These are phyloP conservation scores for Larix kaempferi DNA, from an alignment of 75 land plant species.

Conservation along the genomic window DNA sequence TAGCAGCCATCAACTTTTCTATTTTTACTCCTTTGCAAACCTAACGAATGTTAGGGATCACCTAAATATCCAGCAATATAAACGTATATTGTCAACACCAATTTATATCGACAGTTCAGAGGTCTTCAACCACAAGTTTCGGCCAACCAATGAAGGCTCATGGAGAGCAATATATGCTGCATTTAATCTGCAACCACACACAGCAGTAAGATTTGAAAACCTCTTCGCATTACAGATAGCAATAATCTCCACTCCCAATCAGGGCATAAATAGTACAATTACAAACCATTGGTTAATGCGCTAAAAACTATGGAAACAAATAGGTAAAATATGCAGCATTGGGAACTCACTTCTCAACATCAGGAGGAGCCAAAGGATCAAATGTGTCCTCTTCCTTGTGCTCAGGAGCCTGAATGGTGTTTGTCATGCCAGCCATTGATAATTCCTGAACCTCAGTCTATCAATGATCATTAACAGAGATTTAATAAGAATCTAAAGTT, in stretches of 20 bases:
- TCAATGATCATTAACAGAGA: neutral
- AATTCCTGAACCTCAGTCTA: slow-evolving; percentile 32
- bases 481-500: neutral
- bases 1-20: no score
- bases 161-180: slow-evolving; percentile 35
- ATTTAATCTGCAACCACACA: slow-evolving; percentile 26
- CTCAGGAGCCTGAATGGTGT: slow-evolving; percentile 30
- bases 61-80: no score
- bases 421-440: slow-evolving; percentile 19
- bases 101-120: neutral
- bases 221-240: neutral
- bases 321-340: no score
- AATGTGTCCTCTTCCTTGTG: slow-evolving; percentile 50
- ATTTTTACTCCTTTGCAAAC: no score
- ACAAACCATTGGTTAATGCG: no score
- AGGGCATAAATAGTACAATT: no score
- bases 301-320: no score
- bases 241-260: no score
- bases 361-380: slow-evolving; percentile 67
- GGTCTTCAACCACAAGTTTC: slow-evolving; percentile 36
- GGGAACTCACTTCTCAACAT: slow-evolving; percentile 57
- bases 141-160: slow-evolving; percentile 28
- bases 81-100: no score
- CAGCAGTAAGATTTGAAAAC: neutral
- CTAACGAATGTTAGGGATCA: no score